phyloP scores from a whole-genome alignment of 2,329 filamentous ascomycete genomes.

The Pestalotiopsis sp. region DNA sequence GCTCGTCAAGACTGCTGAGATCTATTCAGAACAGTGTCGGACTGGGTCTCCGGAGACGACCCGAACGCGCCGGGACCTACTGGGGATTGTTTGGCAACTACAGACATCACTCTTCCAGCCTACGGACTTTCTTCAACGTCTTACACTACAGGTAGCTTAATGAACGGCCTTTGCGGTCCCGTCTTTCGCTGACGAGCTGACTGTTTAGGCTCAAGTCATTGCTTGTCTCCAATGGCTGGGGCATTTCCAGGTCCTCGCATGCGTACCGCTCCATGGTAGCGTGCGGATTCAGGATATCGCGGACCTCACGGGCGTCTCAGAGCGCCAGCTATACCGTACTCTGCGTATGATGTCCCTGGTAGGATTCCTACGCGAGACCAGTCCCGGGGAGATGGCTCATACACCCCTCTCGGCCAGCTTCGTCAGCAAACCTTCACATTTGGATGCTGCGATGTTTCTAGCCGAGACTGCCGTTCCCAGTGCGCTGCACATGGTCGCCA shows the following conservation, averaged over 20 bases:
- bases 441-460: conserved; percentile 42
- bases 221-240: conserved; percentile 44
- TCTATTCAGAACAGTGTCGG: background rate
- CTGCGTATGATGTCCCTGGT: conserved; percentile 33
- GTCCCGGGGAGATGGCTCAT: conserved; percentile 36
- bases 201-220: conserved; percentile 19
- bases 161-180: background rate
- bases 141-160: background rate
- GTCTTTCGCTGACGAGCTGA: background rate
- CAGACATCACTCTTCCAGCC: background rate
- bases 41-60: background rate
- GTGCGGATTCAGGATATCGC: conserved; percentile 42
- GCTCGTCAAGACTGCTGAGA: background rate
- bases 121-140: background rate
- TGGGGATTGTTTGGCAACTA: background rate
- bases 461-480: conserved; percentile 34
- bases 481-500: conserved; percentile 35
- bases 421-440: conserved; percentile 31
- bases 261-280: conserved; percentile 39
- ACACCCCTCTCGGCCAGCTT: conserved; percentile 40
- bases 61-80: background rate
- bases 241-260: conserved; percentile 46
- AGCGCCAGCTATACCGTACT: conserved; percentile 36
- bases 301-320: conserved; percentile 40
- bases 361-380: conserved; percentile 38